These are phyloP conservation scores for Phytophthora fragariae DNA, from an alignment of 352 stramenopile species.

Conservation along the genomic window DNA sequence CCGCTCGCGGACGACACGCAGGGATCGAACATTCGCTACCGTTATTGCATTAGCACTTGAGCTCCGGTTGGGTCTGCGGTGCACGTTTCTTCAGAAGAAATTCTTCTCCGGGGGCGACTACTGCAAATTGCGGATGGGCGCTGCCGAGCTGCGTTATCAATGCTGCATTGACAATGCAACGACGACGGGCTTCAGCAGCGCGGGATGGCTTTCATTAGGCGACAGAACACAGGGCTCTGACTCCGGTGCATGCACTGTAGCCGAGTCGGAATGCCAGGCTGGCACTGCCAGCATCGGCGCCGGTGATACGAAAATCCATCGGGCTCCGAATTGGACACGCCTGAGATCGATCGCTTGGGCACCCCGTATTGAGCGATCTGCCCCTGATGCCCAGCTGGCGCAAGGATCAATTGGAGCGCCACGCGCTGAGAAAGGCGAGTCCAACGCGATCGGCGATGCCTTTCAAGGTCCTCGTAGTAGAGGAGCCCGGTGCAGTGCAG, in stretches of 20 bases:
- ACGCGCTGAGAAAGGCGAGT: slow-evolving; percentile 35
- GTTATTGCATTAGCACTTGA: background rate
- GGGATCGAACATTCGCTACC: background rate
- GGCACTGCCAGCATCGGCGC: background rate
- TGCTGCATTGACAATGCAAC: no score
- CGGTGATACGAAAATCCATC: slow-evolving; percentile 30
- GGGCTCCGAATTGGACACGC: slow-evolving; percentile 23
- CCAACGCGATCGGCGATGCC: slow-evolving; percentile 34
- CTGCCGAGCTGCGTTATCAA: slow-evolving; percentile 3
- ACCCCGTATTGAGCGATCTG: slow-evolving; percentile 24
- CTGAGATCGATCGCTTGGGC: slow-evolving; percentile 34
- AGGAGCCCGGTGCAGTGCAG: slow-evolving; percentile 21
- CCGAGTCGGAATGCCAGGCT: background rate
- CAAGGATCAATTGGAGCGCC: slow-evolving; percentile 33
- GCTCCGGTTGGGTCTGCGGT: background rate
- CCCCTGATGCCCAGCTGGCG: slow-evolving; percentile 26
- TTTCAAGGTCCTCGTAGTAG: slow-evolving; percentile 4
- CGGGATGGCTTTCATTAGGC: background rate
- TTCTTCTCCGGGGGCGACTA: background rate
- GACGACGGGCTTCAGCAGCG: background rate
- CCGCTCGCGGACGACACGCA: no score
- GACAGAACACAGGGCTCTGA: background rate
- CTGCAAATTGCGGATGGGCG: slow-evolving; percentile 7
- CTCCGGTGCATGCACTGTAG: background rate
- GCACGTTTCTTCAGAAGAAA: no score